Base-by-base conservation (phyloP, 2,329 filamentous ascomycete genomes). In the Cladophialophora chaetospira region DNA sequence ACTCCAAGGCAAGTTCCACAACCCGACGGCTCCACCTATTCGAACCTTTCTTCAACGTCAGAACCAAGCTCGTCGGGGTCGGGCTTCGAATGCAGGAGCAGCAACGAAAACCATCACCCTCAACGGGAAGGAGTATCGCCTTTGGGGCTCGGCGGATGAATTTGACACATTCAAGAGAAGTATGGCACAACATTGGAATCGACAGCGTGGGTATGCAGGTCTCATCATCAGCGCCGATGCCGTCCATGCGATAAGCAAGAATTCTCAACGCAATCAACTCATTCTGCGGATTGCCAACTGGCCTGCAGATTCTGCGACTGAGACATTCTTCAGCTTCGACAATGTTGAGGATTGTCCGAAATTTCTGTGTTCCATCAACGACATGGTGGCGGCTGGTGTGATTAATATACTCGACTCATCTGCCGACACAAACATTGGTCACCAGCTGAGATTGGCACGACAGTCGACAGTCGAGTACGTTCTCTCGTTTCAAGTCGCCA, bases 1-100 rank as follows among this genome's bases (percentile, higher is more conserved):
- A 17, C 17, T 61, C 19, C 40, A 52, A 29, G 54, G 55, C 23
- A 61, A 58, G 29, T 55, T 55, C 51, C 33, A 43, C 35, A 60
- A 60, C 25, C 43, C 44, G 3, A 29, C 17, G 10, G 57, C 57
- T 36, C 25, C 36, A 33, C n/a, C 21, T 4, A 15, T 61, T 28
- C 23, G 54, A 31, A 43, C 13, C 4, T 43, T 48, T 23, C 28
- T 38, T n/a, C 5, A 35, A n/a, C 53, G 47, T 25, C 35, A 50
- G 21, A 10, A n/a, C 10, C 44, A 26, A 23, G 31, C 4, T 6
- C n/a, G 35, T 33, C 47, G 23, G 25, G 15, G 15, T 10, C 19
- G 13, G 13, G 51, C 51, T 26, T 54, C 23, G 15, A n/a, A 8
- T 13, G 19, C 26, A 10, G 29, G 5, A 19, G 25, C 45, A 23